Base-by-base conservation (phyloP, 2,329 filamentous ascomycete species). In the Aspergillus luchuensis region DNA sequence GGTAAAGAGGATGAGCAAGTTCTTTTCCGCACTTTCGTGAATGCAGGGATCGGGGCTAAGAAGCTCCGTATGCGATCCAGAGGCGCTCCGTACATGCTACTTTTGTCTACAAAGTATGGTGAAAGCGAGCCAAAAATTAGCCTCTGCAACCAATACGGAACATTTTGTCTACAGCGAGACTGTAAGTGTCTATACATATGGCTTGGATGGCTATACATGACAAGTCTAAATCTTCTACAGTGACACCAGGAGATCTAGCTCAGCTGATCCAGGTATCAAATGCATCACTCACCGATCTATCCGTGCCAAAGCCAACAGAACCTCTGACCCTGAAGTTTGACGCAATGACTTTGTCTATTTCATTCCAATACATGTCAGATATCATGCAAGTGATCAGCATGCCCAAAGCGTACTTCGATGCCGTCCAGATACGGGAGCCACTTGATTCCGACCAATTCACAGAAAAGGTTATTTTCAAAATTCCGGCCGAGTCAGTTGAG, bases 61-160 rank as follows among this genome's bases (percentile, higher is more conserved):
- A 71, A 61, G 48, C 66, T 66, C 19, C 69, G 72, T 41, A 70
- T 73, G 67, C 68, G 67, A 49, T 71, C 70, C 2, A 71, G 69
- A 51, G 67, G 67, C 6, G 72, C 72, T 17, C 71, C 72, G 6
- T 74, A 74, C 39, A 71, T 74, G 71, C 63, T 74, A 5, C 57
- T 74, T 8, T 19, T 74, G 11, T 71, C 67, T 8, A 69, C 70
- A 2, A 67, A 62, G 21, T 67, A 73, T 3, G 72, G 72, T 3
- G 71, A 74, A 57, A 73, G 69, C 41, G 72, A 74, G 45, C 72
- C 71, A 2, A 74, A 70, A 30, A 63, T 74, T 19, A 67, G 71
- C 7, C 56, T 74, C 15, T 73, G 71, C 53, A 74, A 74, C 23
- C 72, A 74, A 58, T 73, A 67, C 50, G 71, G 72, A 8, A 68